Percentiles rank a stretch among this genome's conserved stretches.
Conservation (phyloP, 2,329 filamentous ascomycete species). For the Penicillium nordicum region DNA sequence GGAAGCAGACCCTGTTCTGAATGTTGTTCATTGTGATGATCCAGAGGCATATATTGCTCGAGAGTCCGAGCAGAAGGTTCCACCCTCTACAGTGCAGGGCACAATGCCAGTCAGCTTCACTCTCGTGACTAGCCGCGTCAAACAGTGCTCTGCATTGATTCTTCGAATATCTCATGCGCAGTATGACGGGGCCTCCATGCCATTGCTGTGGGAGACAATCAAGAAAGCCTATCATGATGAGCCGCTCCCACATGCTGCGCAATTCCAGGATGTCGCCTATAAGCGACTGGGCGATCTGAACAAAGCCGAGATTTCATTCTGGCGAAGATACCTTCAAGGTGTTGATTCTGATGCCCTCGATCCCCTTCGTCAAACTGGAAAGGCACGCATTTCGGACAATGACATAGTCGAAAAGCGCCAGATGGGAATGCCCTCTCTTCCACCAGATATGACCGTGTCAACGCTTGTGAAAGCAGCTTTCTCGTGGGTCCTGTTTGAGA, state of each 20-base stretch:
- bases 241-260: neutral
- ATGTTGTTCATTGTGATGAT: conserved; percentile 7
- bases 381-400: neutral
- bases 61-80: neutral
- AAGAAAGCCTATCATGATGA: neutral
- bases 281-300: neutral
- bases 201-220: conserved; percentile 4
- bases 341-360: neutral
- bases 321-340: neutral
- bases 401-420: neutral
- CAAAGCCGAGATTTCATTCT: neutral
- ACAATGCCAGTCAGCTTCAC: neutral
- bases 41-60: neutral
- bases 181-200: conserved; percentile 3
- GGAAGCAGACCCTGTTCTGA: neutral
- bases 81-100: neutral
- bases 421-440: neutral
- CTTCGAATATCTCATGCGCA: conserved; percentile 4
- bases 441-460: conserved; percentile 1
- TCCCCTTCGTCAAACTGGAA: neutral
- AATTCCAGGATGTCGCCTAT: neutral
- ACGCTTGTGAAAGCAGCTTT: conserved; percentile 10
- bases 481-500: conserved; percentile 6
- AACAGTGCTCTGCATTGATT: neutral
- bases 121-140: neutral